Percentiles rank a stretch among this genome's conserved stretches.
These are phyloP conservation scores for Leishmania braziliensis DNA, from an alignment of 208 protist species.

Conservation along the genomic window DNA sequence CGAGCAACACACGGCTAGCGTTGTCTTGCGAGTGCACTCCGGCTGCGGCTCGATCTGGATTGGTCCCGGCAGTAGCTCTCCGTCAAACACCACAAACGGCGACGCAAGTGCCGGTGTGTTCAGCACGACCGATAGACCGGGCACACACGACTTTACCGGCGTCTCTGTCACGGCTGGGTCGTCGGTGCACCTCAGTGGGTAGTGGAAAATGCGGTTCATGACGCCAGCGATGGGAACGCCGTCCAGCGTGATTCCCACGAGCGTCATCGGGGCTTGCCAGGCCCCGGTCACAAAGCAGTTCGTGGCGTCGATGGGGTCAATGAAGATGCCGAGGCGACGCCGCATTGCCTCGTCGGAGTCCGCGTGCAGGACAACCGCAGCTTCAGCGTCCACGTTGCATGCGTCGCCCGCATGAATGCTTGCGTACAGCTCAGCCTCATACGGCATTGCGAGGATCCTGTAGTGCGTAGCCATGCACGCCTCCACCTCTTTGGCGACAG, in stretches of 20 bases:
- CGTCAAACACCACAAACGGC: conserved; percentile 56
- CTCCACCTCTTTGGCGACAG: conserved; percentile 21
- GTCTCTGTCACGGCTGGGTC: not conserved
- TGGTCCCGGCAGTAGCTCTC: conserved; percentile 18
- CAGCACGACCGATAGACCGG: conserved; percentile 49
- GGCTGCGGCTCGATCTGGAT: not conserved
- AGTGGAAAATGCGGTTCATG: conserved; percentile 66
- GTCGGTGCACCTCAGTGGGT: conserved; percentile 16
- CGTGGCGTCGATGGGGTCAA: conserved; percentile 88
- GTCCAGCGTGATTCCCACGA: conserved; percentile 78
- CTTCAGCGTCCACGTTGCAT: not conserved
- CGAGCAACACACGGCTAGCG: conserved; percentile 39
- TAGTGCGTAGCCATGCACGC: conserved; percentile 37
- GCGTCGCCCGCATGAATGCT: conserved; percentile 7
- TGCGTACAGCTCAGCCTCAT: conserved; percentile 24
- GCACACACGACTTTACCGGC: not conserved
- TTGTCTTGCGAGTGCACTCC: not conserved
- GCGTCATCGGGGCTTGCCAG: conserved; percentile 71
- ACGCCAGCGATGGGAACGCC: conserved; percentile 62
- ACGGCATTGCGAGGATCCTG: conserved; percentile 18
- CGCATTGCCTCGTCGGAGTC: conserved; percentile 43
- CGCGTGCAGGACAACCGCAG: conserved; percentile 17
- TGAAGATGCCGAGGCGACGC: conserved; percentile 64
- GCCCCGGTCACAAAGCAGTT: conserved; percentile 73
- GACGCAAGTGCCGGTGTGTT: conserved; percentile 20